These are phyloP conservation scores for Saccharomyces mikatae DNA, from an alignment of 805 yeast genomes.

Conservation along the genomic window DNA sequence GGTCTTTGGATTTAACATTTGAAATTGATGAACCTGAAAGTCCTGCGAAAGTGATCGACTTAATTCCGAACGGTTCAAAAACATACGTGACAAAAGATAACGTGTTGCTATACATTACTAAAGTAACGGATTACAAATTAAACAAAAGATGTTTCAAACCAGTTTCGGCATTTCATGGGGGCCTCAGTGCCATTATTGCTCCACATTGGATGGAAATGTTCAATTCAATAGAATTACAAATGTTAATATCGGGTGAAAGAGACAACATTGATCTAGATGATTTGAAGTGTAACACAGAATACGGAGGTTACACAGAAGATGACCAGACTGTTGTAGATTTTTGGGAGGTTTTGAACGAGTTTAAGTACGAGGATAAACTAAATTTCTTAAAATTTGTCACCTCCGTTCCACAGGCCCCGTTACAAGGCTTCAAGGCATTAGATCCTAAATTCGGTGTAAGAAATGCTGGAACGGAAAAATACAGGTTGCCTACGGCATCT, in stretches of 20 bases:
- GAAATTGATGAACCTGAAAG: slow-evolving; percentile 44
- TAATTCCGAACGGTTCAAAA: slow-evolving; percentile 52
- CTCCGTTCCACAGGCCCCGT: slow-evolving; percentile 84
- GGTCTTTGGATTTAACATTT: slow-evolving; percentile 51
- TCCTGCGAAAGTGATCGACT: slow-evolving; percentile 40
- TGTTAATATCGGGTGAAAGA: slow-evolving; percentile 74
- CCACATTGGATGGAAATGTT: slow-evolving; percentile 78
- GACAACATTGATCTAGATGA: slow-evolving; percentile 65
- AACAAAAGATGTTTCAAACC: slow-evolving; percentile 58
- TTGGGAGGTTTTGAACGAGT: slow-evolving; percentile 71
- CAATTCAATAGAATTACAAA: slow-evolving; percentile 74
- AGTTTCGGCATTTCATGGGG: slow-evolving; percentile 50
- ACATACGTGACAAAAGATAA: slow-evolving; percentile 53
- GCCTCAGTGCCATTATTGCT: slow-evolving; percentile 59
- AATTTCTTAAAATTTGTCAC: slow-evolving; percentile 81
- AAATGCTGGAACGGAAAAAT: slow-evolving; percentile 47
- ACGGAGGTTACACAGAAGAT: slow-evolving; percentile 51
- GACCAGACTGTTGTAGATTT: slow-evolving; percentile 57
- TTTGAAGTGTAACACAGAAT: slow-evolving; percentile 50
- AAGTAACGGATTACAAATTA: slow-evolving; percentile 70
- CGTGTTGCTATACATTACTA: slow-evolving; percentile 64
- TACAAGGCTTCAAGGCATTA: slow-evolving; percentile 71
- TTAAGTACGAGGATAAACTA: slow-evolving; percentile 52
- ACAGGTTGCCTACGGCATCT: slow-evolving; percentile 79
- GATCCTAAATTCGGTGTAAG: slow-evolving; percentile 76